Percentiles rank a stretch among this genome's conserved stretches.
Evolutionary conservation across 1,139 yeast genomes (phyloP).

Genomic region (Kodamaea arcana): DNA sequence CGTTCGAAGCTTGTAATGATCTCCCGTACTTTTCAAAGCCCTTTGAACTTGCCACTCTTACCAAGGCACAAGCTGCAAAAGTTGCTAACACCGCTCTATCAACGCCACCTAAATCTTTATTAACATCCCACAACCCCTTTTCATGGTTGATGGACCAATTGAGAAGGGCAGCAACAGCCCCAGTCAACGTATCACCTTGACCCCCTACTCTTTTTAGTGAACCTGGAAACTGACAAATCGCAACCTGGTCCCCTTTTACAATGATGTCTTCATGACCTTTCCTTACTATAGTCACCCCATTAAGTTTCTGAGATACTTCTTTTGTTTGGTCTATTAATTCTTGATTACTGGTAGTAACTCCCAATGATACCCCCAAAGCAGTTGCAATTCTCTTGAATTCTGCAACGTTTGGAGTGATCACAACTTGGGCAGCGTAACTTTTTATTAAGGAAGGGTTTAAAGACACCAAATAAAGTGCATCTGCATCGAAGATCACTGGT

Average conservation of each 20-base stretch:
- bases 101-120: constrained; percentile 23
- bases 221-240: constrained; percentile 50
- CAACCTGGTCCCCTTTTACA: constrained; percentile 41
- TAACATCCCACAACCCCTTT: constrained; percentile 49
- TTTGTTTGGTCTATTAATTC: constrained; percentile 28
- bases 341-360: constrained; percentile 19
- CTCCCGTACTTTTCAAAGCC: constrained; percentile 70
- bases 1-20: constrained; percentile 80
- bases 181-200: constrained; percentile 80
- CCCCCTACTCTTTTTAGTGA: constrained; percentile 79
- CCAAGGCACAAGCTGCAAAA: constrained; percentile 67
- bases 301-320: constrained; percentile 51
- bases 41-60: constrained; percentile 58
- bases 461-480: constrained; percentile 66
- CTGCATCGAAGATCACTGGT: constrained; percentile 87
- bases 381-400: constrained; percentile 71
- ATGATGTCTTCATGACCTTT: constrained; percentile 71
- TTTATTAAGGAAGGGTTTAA: constrained; percentile 50
- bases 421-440: constrained; percentile 46
- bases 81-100: constrained; percentile 58
- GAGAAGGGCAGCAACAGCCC: constrained; percentile 60
- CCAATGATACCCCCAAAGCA: constrained; percentile 34
- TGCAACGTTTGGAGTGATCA: constrained; percentile 84
- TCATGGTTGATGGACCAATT: constrained; percentile 54
- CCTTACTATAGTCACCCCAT: constrained; percentile 62